Base-by-base conservation (phyloP, 805 yeast genomes). In the Hanseniaspora occidentalis region DNA sequence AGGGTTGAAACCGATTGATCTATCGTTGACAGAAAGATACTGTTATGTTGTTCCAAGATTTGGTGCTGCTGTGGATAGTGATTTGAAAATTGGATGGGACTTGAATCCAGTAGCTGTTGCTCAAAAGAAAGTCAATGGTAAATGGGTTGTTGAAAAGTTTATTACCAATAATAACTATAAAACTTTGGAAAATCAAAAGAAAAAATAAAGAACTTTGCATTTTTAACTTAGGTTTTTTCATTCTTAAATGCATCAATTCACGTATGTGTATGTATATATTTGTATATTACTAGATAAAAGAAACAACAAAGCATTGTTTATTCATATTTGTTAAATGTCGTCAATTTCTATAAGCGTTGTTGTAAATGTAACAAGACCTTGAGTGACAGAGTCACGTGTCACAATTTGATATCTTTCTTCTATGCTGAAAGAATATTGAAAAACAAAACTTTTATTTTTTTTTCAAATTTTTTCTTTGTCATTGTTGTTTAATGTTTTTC, bases 11-110 rank as follows among this genome's bases (percentile, higher is more conserved):
- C 94, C 94, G 2, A 79, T 79, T 52, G 66, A 70, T 47, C 51
- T 83, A 13, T 64, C 75, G 3, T 64, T 82, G 0, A 73, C 77
- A 2, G 80, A 79, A 51, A 67, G 96, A 48, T 88, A 81, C 52
- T 84, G 94, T 50, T 88, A 84, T 62, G 96, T 88, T 13, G 78
- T 85, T 38, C 96, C 97, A 1, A 64, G 96, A 42, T 76, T 83
- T 54, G 96, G 96, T 3, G 88, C 94, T 9, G 70, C 77, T 6
- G 66, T 79, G 34, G 94, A 94, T 9, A 70, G 77, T 31, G 96
- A 95, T 17, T 25, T 58, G 20, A 83, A 84, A 18, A 67, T 80
- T 21, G 95, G 95, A 7, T 89, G 96, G 94, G 96, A 89, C 50
- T 61, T 89, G 39, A 94, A 92, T 6, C 82, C 78, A 2, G 65